Evolutionary conservation across 2,329 filamentous ascomycete genomes (phyloP).

Genomic region (Rhynchosporium secalis): DNA sequence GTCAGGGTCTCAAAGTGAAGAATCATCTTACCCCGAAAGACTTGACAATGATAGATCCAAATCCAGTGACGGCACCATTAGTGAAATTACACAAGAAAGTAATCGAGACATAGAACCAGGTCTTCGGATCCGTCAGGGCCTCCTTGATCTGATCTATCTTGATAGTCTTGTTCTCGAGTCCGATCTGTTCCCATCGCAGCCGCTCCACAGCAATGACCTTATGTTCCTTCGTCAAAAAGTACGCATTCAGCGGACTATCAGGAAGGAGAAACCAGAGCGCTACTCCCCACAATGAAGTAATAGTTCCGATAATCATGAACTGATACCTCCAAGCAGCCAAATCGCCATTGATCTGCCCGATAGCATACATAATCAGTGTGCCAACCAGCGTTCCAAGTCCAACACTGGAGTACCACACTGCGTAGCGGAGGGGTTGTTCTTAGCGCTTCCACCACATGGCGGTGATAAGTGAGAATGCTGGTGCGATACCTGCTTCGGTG

Average conservation of each 20-base stretch:
- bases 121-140: slow-evolving; percentile 41
- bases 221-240: slow-evolving; percentile 43
- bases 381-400: slow-evolving; percentile 39
- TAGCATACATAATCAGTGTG: slow-evolving; percentile 40
- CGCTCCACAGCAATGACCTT: slow-evolving; percentile 40
- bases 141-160: slow-evolving; percentile 44
- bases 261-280: slow-evolving; percentile 6
- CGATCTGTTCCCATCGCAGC: slow-evolving; percentile 21
- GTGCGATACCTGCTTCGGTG: slow-evolving; percentile 35
- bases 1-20: background rate
- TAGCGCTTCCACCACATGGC: slow-evolving; percentile 39
- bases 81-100: slow-evolving; percentile 11
- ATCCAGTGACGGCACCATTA: slow-evolving; percentile 10
- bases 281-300: background rate
- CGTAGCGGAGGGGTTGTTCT: slow-evolving; percentile 19
- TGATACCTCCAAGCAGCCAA: slow-evolving; percentile 1
- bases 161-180: slow-evolving; percentile 37
- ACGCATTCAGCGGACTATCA: slow-evolving; percentile 34
- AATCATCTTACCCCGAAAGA: slow-evolving; percentile 5
- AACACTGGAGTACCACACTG: slow-evolving; percentile 24
- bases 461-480: slow-evolving; percentile 40
- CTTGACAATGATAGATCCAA: slow-evolving; percentile 17
- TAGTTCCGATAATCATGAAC: slow-evolving; percentile 6
- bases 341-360: slow-evolving; percentile 31
- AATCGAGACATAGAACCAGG: slow-evolving; percentile 26